A percentile compares a stretch with the other conserved stretches of the same genome.
These are phyloP conservation scores for Plicaturopsis crispa DNA, from an alignment of 768 basidiomycete species.

Conservation along the genomic window DNA sequence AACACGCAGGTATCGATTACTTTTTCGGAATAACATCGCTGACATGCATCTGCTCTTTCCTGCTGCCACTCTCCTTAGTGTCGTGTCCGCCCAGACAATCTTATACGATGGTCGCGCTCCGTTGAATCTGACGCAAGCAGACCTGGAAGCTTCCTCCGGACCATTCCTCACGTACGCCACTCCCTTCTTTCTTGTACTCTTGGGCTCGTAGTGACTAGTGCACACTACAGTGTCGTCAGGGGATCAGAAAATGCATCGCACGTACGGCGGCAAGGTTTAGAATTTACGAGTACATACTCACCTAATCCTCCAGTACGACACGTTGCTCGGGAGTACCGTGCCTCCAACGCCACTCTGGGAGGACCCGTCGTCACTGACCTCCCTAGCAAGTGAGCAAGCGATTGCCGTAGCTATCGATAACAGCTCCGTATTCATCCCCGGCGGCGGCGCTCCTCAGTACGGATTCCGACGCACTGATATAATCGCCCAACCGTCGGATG, in stretches of 20 bases:
- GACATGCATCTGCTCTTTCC: constrained; percentile 5
- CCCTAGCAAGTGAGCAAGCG: constrained; percentile 35
- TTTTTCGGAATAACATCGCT: not conserved
- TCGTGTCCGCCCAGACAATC: no score
- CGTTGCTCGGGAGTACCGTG: constrained; percentile 27
- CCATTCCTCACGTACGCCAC: constrained; percentile 47
- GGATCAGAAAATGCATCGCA: constrained; percentile 43
- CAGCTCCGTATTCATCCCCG: constrained; percentile 48
- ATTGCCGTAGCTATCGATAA: constrained; percentile 50
- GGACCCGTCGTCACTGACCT: constrained; percentile 11
- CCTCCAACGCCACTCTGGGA: constrained; percentile 47
- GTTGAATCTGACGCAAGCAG: constrained; percentile 29
- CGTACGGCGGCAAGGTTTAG: constrained; percentile 21
- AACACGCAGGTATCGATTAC: no score
- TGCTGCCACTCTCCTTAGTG: constrained; percentile 4
- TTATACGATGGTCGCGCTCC: constrained; percentile 51
- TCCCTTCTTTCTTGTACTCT: not conserved
- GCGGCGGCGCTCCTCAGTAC: constrained; percentile 36
- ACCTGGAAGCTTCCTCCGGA: constrained; percentile 38
- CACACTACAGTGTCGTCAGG: constrained; percentile 48
- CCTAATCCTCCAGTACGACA: constrained; percentile 29
- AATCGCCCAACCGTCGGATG: constrained; percentile 36
- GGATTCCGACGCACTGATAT: constrained; percentile 57
- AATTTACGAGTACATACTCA: not conserved
- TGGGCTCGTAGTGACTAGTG: no score